phyloP scores from a whole-genome alignment of 2,329 filamentous ascomycete species.

The Aspergillus eucalypticola region DNA sequence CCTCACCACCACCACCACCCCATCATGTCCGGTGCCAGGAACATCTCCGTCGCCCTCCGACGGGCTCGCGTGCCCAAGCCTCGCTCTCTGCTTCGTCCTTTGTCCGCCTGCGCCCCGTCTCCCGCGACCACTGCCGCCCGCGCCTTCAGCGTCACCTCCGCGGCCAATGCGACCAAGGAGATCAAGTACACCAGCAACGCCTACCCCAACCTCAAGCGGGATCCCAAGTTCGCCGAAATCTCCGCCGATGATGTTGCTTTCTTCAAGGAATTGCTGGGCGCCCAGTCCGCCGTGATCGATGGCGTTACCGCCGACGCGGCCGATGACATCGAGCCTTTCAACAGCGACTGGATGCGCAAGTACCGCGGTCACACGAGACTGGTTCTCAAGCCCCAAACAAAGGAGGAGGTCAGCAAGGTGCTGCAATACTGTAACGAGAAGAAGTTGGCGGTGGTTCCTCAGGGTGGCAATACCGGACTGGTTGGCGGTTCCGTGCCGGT shows the following conservation, averaged over 20 bases:
- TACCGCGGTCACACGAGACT: conserved; percentile 87
- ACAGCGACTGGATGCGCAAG: conserved; percentile 99
- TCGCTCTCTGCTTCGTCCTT: conserved; percentile 26
- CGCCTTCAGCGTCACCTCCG: conserved; percentile 33
- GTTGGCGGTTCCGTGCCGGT: conserved; percentile 95
- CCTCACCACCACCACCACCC: conserved; percentile 1
- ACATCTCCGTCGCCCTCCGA: conserved; percentile 34
- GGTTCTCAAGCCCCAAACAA: conserved; percentile 80
- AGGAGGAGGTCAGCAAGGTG: conserved; percentile 86
- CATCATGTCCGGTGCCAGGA: conserved; percentile 35
- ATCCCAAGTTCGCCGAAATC: conserved; percentile 69
- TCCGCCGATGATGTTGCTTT: conserved; percentile 76
- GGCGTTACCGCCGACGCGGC: conserved; percentile 71
- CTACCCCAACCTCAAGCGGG: conserved; percentile 75
- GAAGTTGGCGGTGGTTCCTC: conserved; percentile 87
- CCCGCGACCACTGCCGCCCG: conserved; percentile 23
- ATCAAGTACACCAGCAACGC: conserved; percentile 81
- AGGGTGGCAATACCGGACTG: conserved; percentile 94
- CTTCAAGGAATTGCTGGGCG: conserved; percentile 80
- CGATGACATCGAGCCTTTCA: conserved; percentile 87
- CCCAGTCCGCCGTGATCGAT: conserved; percentile 78
- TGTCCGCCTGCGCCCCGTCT: conserved; percentile 18
- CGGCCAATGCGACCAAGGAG: conserved; percentile 32
- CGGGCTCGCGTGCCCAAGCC: conserved; percentile 35
- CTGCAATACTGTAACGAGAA: conserved; percentile 94